phyloP scores from a whole-genome alignment of 495 filamentous ascomycete species.

The Staphylotrichum tortipilum region DNA sequence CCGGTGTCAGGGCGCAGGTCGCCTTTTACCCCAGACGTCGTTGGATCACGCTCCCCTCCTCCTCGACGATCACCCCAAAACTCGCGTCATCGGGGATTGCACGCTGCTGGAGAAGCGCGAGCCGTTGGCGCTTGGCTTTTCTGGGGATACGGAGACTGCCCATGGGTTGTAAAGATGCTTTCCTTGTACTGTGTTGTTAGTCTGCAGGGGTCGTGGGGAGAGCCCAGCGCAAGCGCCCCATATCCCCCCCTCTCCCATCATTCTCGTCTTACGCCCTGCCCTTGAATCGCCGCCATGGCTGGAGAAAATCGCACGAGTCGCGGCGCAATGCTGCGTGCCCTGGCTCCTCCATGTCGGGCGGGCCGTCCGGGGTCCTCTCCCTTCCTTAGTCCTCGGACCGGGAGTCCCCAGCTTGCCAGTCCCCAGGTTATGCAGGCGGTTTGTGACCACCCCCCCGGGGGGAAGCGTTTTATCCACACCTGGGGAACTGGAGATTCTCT shows the following conservation, averaged over 20 bases:
- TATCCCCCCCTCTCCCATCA: too few relatives aligned
- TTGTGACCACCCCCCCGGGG: background rate
- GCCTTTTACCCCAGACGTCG: slow-evolving; percentile 7
- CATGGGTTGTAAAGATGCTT: too few relatives aligned
- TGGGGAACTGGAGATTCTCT: background rate
- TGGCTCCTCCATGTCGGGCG: too few relatives aligned
- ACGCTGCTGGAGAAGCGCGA: background rate
- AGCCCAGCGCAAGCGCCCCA: too few relatives aligned
- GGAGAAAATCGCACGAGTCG: background rate
- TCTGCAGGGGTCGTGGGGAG: too few relatives aligned
- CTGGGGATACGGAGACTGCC: background rate
- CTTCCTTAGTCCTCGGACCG: background rate
- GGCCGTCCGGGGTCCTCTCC: too few relatives aligned
- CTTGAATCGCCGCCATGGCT: background rate
- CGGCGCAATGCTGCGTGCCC: background rate
- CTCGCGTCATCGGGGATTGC: background rate
- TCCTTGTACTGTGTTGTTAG: too few relatives aligned
- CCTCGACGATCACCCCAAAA: background rate
- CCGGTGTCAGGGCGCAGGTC: background rate
- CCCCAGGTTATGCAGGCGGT: background rate
- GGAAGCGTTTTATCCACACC: background rate
- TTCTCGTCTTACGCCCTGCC: too few relatives aligned
- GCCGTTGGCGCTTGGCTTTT: background rate
- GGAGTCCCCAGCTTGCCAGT: too few relatives aligned
- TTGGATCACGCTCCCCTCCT: background rate